Evolutionary conservation across 257 asterid species (phyloP), one percentile per base, ranked within the genome.

Genomic region (Solanum pennellii): DNA sequence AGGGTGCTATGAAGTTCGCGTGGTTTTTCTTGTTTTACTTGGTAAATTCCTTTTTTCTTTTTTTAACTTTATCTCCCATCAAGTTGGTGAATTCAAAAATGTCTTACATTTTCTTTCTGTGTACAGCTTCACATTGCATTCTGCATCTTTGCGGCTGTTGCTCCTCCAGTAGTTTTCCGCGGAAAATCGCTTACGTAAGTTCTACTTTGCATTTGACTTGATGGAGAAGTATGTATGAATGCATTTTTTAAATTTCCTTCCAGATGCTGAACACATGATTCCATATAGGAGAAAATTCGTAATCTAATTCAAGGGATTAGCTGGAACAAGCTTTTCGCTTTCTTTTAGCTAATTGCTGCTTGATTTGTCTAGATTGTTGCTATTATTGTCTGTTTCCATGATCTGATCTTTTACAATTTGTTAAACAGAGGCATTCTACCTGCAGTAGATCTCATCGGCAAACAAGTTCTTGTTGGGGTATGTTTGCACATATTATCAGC

Each of bases 161-260:
- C 99, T 83, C 99, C 99, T 86, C 99, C 99, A 49, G 86, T 97
- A n/a, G 98, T 97, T 85, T 97, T 97, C 95, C 92, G 92, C 91
- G 99, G 99, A 88, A 95, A 95, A 93, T 97, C 99, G 52, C 92
- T 97, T 35, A 91, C 98, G 99, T 97, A 92, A 93, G 97, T 88
- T 66, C 73, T 75, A 18, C 39, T 21, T 20, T 29, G 20, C 68
- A 49, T 29, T 47, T 80, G 42, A 25, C 66, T 29, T 80, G 10
- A 27, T 49, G 9, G 27, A 29, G 18, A 80, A 71, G 44, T 16
- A 1, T 45, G 11, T 80, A 10, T 29, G n/a, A 27, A 79, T 45
- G 42, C 42, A 16, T 27, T 79, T 9, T 56, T 56, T 2, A 56
- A 18, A 56, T 23, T 18, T 56, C 65, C 65, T 56, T 56, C n/a